Conservation (phyloP, 2,329 filamentous ascomycete genomes). For the Aphanocladium album region DNA sequence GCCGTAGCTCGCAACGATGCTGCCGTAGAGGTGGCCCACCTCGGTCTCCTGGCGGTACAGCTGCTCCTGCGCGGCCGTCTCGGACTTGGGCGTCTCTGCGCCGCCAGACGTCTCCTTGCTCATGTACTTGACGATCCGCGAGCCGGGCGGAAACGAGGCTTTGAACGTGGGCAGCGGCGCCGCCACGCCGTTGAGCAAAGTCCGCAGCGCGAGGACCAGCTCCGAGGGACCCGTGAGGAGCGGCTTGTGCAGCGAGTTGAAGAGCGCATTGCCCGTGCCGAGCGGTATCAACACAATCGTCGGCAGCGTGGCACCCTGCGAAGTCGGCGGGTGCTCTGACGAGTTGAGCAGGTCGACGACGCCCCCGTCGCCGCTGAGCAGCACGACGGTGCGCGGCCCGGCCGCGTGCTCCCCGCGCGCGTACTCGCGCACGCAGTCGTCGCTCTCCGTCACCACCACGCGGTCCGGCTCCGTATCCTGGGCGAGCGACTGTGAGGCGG, state of each 20-base stretch:
- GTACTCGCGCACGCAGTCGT: slow-evolving; percentile 60
- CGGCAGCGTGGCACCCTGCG: slow-evolving; percentile 25
- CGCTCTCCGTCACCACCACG: slow-evolving; percentile 55
- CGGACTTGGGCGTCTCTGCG: slow-evolving; percentile 4
- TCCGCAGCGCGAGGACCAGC: slow-evolving; percentile 47
- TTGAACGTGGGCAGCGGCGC: slow-evolving; percentile 57
- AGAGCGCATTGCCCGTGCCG: slow-evolving; percentile 61
- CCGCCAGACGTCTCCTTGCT: slow-evolving; percentile 12
- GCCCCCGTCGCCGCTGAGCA: slow-evolving; percentile 86
- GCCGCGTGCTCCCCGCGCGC: slow-evolving; percentile 32
- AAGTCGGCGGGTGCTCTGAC: slow-evolving; percentile 23
- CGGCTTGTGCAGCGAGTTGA: slow-evolving; percentile 57
- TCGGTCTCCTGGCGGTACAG: slow-evolving; percentile 26
- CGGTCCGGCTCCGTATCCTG: slow-evolving; percentile 1
- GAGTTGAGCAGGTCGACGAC: slow-evolving; percentile 77
- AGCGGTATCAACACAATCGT: slow-evolving; percentile 53
- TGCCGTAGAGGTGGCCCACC: slow-evolving; percentile 55
- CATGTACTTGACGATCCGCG: slow-evolving; percentile 40
- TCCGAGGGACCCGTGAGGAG: slow-evolving; percentile 42
- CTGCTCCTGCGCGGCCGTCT: slow-evolving; percentile 11
- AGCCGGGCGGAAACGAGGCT: slow-evolving; percentile 55
- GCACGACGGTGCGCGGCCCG: slow-evolving; percentile 54
- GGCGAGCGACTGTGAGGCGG: slow-evolving; percentile 28
- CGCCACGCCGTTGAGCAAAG: slow-evolving; percentile 54
- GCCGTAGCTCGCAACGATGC: slow-evolving; percentile 84